phyloP scores from a whole-genome alignment of 352 stramenopile genomes.

The Phytopythium litorale region DNA sequence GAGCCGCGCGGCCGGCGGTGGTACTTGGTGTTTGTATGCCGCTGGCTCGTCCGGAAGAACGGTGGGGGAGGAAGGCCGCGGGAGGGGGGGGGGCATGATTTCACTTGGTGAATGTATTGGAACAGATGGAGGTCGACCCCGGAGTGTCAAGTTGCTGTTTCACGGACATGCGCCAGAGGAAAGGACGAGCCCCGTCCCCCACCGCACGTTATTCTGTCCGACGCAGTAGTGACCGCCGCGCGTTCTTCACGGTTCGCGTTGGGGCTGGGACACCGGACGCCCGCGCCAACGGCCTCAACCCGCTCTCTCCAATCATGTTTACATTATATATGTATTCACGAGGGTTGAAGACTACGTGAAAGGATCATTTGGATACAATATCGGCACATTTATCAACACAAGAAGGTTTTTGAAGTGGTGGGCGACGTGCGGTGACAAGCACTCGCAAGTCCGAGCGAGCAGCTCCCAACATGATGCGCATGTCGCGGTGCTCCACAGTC shows the following conservation, averaged over 20 bases:
- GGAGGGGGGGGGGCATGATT: not conserved
- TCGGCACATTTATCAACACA: too few relatives aligned
- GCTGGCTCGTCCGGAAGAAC: conserved; percentile 2
- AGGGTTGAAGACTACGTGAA: not conserved
- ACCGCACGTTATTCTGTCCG: not conserved
- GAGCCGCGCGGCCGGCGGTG: not conserved
- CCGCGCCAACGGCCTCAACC: not conserved
- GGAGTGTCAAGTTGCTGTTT: conserved; percentile 10
- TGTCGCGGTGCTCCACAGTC: too few relatives aligned
- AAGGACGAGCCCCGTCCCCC: not conserved
- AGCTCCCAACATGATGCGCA: not conserved
- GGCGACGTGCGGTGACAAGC: conserved; percentile 2
- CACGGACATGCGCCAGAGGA: conserved; percentile 11
- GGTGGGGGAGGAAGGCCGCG: not conserved
- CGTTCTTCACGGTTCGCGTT: not conserved
- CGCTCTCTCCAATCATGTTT: too few relatives aligned
- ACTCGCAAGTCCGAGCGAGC: not conserved
- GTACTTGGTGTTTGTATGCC: conserved; percentile 2
- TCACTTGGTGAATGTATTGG: not conserved
- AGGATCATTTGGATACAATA: too few relatives aligned
- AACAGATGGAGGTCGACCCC: not conserved
- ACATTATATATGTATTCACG: not conserved
- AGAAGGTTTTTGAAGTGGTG: not conserved
- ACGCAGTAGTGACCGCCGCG: not conserved
- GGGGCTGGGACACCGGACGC: not conserved